Percentiles rank a stretch among this genome's conserved stretches.
These are phyloP conservation scores for Murraya koenigii DNA, from an alignment of 345 rosid species.

Conservation along the genomic window DNA sequence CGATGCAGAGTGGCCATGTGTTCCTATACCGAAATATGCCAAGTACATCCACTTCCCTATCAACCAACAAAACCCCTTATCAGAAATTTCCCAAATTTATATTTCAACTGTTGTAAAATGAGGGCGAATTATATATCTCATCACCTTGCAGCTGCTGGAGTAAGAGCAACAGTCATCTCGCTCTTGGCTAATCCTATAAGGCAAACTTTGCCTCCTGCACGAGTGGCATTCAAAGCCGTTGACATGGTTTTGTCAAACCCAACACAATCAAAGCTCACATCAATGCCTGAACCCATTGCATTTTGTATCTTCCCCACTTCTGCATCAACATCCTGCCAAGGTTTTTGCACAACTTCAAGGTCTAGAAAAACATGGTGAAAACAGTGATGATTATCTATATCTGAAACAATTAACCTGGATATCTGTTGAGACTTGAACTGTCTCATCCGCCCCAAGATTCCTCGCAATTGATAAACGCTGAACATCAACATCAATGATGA, in stretches of 20 bases:
- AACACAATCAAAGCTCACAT: constrained; percentile 64
- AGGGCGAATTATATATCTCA: neutral
- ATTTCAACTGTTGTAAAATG: neutral
- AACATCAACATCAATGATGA: constrained; percentile 49
- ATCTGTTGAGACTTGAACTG: constrained; percentile 45
- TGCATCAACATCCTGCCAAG: constrained; percentile 37
- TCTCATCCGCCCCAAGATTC: constrained; percentile 48
- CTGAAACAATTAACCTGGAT: constrained; percentile 34
- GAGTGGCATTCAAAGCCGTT: constrained; percentile 49
- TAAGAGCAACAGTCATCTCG: constrained; percentile 55
- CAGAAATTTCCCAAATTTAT: neutral
- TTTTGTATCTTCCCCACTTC: constrained; percentile 47
- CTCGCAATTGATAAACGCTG: constrained; percentile 45
- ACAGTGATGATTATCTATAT: no score
- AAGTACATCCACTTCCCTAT: constrained; percentile 61
- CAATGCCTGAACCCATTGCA: constrained; percentile 40
- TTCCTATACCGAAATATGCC: constrained; percentile 65
- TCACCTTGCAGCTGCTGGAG: constrained; percentile 63
- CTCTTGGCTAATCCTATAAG: constrained; percentile 48
- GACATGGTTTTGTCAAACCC: constrained; percentile 61
- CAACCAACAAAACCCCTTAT: constrained; percentile 3
- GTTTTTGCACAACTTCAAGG: neutral
- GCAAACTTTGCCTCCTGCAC: constrained; percentile 66
- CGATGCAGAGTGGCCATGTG: constrained; percentile 63
- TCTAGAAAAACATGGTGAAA: neutral